Conservation (phyloP, 257 asterid species). For the Orobanche coerulescens region DNA sequence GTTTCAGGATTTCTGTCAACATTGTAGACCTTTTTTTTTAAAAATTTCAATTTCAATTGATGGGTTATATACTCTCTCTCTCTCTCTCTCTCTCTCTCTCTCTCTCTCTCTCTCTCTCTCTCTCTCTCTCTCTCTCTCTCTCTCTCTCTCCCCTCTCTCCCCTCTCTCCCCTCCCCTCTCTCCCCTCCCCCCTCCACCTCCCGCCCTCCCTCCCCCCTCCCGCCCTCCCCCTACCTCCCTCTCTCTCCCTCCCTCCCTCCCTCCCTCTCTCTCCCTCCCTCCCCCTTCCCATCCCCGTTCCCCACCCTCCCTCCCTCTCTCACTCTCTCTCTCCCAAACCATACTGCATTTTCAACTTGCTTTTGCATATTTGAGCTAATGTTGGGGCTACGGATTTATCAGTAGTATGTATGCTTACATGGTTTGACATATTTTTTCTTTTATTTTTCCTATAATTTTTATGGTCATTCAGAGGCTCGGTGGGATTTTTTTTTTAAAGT, state of each 20-base stretch:
- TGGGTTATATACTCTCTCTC: no score
- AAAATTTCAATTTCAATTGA: background rate
- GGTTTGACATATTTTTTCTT: slow-evolving; percentile 2
- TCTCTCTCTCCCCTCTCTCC: no score
- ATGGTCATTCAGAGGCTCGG: slow-evolving; percentile 17
- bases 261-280: background rate
- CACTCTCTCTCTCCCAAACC: background rate
- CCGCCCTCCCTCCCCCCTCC: no score
- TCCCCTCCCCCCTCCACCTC: no score
- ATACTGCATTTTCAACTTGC: background rate
- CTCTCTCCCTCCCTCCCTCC: background rate
- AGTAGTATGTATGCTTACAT: background rate
- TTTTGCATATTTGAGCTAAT: slow-evolving; percentile 11
- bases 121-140: no score
- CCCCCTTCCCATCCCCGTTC: background rate
- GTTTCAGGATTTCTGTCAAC: background rate
- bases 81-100: no score
- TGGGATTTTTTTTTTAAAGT: slow-evolving; percentile 11
- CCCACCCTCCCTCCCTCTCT: background rate
- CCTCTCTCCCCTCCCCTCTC: no score
- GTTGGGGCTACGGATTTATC: background rate
- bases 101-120: no score
- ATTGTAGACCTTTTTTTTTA: background rate
- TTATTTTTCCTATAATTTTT: slow-evolving; percentile 21
- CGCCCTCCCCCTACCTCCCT: background rate